A percentile compares a stretch with the other conserved stretches of the same genome.
Conservation (phyloP, 768 basidiomycete species). For the Termitomyces sp. region DNA sequence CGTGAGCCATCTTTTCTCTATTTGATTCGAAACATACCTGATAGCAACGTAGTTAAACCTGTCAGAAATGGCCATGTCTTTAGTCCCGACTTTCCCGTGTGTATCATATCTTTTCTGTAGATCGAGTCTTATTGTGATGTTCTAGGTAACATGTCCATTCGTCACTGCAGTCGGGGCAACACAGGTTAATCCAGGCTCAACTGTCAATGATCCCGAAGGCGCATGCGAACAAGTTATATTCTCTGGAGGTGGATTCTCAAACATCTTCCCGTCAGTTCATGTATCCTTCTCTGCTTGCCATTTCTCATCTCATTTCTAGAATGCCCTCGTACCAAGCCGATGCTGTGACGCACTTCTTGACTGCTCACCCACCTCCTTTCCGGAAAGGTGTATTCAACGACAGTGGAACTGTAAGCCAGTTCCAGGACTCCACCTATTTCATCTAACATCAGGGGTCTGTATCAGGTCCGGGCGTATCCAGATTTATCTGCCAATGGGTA, state of each 20-base stretch:
- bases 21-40: not conserved
- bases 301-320: slow-evolving; percentile 14
- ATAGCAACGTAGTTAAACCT: slow-evolving; percentile 15
- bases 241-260: slow-evolving; percentile 48
- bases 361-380: slow-evolving; percentile 33
- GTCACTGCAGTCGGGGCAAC: slow-evolving; percentile 49
- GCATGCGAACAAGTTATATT: slow-evolving; percentile 42
- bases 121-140: not conserved
- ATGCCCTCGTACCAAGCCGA: slow-evolving; percentile 40
- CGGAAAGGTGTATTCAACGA: slow-evolving; percentile 38
- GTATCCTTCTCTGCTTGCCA: not conserved
- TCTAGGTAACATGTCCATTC: slow-evolving; percentile 38
- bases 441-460: not conserved
- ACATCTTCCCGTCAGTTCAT: slow-evolving; percentile 28
- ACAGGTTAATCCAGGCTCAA: slow-evolving; percentile 38
- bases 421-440: not conserved
- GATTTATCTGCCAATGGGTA: slow-evolving; percentile 46
- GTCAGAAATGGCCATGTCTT: slow-evolving; percentile 17
- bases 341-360: slow-evolving; percentile 34
- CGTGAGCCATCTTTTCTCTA: slow-evolving; percentile 18
- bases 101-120: not conserved
- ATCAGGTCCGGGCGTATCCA: slow-evolving; percentile 42
- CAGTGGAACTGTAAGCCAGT: slow-evolving; percentile 26
- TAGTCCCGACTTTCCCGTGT: slow-evolving; percentile 20
- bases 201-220: slow-evolving; percentile 35